Percentiles rank a stretch among this genome's conserved stretches.
phyloP scores from a whole-genome alignment of 768 basidiomycete species.

The Hygrocybe punicea region DNA sequence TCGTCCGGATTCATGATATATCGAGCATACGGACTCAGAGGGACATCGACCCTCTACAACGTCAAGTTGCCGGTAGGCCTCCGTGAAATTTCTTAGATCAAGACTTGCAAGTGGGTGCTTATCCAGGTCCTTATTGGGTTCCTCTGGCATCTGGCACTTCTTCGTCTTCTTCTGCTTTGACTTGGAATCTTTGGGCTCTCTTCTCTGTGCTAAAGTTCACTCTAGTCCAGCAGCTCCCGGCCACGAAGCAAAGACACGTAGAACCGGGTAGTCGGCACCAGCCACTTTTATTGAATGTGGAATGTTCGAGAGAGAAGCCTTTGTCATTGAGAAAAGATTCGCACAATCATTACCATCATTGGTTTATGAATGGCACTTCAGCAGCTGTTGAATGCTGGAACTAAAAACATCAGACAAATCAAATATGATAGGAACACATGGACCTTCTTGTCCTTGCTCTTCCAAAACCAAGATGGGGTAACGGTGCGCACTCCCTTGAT shows the following conservation, averaged over 20 bases:
- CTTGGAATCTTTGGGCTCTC: background rate
- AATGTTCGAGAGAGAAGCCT: background rate
- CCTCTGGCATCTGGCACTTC: background rate
- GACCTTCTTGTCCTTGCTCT: slow-evolving; percentile 6
- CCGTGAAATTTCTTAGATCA: slow-evolving; percentile 2
- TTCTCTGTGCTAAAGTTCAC: background rate
- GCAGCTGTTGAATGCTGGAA: slow-evolving; percentile 3
- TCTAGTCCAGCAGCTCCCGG: slow-evolving; percentile 1
- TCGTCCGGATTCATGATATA: too few relatives aligned
- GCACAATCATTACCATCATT: background rate
- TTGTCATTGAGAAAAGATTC: background rate
- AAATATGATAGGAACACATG: background rate
- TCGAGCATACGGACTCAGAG: too few relatives aligned
- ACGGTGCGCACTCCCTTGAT: slow-evolving; percentile 5
- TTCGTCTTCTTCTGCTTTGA: background rate
- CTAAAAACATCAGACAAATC: background rate
- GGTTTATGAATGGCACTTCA: background rate
- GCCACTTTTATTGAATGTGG: background rate
- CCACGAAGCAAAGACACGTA: slow-evolving; percentile 8
- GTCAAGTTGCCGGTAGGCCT: background rate
- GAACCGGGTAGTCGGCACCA: slow-evolving; percentile 1
- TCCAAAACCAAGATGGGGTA: slow-evolving; percentile 11
- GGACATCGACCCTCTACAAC: too few relatives aligned
- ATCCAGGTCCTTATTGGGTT: background rate
- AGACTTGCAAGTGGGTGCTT: slow-evolving; percentile 3